Conservation (phyloP, 2,329 filamentous ascomycete species). For the Hypoxylon sp. region DNA sequence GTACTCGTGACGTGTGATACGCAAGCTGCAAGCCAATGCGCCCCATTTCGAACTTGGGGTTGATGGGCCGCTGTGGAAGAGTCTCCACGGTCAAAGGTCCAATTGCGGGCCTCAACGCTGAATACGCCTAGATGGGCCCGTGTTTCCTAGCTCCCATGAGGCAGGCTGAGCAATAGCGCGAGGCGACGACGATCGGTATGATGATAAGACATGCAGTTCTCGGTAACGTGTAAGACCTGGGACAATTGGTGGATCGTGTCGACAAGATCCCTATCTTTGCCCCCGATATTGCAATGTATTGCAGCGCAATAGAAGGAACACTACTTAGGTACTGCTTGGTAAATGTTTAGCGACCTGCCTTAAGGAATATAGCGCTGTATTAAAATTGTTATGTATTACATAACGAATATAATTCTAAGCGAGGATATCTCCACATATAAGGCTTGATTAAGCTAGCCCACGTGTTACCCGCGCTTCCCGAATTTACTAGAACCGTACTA, state of each 20-base stretch:
- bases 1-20: constrained; percentile 7
- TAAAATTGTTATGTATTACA: constrained; percentile 11
- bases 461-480: background rate
- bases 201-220: constrained; percentile 12
- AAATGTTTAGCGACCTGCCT: constrained; percentile 2
- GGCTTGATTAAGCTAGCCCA: constrained; percentile 8
- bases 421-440: background rate
- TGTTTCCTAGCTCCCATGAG: constrained; percentile 7
- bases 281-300: background rate
- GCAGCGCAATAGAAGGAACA: background rate
- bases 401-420: constrained; percentile 4
- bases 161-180: constrained; percentile 29
- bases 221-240: background rate
- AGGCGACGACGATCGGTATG: constrained; percentile 24
- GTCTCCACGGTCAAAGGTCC: constrained; percentile 2
- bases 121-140: background rate
- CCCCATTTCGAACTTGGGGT: background rate
- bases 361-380: constrained; percentile 7
- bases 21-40: background rate
- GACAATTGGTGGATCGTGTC: background rate
- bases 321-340: too few species aligned
- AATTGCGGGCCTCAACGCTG: constrained; percentile 2
- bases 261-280: background rate
- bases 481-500: background rate
- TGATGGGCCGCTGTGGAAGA: background rate